Base-by-base conservation (phyloP, 2,329 filamentous ascomycete genomes). In the Pseudodiploospora longispora region DNA sequence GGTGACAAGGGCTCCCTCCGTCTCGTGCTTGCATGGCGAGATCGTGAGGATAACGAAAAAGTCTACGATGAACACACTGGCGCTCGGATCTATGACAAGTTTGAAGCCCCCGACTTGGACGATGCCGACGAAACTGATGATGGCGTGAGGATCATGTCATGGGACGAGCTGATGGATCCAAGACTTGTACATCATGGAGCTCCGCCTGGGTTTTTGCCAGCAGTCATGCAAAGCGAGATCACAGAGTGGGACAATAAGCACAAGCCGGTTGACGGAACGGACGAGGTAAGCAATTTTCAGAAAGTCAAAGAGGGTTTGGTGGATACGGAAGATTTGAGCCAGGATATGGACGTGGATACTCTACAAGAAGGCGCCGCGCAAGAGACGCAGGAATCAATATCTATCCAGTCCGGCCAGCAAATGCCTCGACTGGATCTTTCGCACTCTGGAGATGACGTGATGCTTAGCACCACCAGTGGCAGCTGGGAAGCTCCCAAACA, bases 1-100 rank as follows among this genome's bases (percentile, higher is more conserved):
- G 65, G 70, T 19, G 73, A 77, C 1, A 71, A 77, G 4, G 66
- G 58, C 1, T 49, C 58, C 0, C 59, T 95, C 10, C 68, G 73
- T 27, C 65, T 94, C 4, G 69, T 74, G 8, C 72, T 95, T 3
- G 87, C 88, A 3, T 74, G 74, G 49, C 76, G 85, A 29, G 85
- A 94, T 56, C 69, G 83, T 39, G 64, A 74, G 9, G 63, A 72
- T 5, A 76, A 73, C 42, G 68, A 80, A 50, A 82, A 76, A 55
- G 60, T 65, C 12, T 81, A 80, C 51, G 81, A 91, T 52, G 72
- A 80, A 8, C 65, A 75, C 34, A 82, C 84, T 0, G 88, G 87
- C 0, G 71, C 84, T 49, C 75, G 87, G 7, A 64, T 87, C 7
- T 95, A 91, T 54, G 80, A 76, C 49, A 85, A 82, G 46, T 93